Evolutionary conservation across 306 rosid genomes (phyloP).

Genomic region (Trifolium fragiferum): DNA sequence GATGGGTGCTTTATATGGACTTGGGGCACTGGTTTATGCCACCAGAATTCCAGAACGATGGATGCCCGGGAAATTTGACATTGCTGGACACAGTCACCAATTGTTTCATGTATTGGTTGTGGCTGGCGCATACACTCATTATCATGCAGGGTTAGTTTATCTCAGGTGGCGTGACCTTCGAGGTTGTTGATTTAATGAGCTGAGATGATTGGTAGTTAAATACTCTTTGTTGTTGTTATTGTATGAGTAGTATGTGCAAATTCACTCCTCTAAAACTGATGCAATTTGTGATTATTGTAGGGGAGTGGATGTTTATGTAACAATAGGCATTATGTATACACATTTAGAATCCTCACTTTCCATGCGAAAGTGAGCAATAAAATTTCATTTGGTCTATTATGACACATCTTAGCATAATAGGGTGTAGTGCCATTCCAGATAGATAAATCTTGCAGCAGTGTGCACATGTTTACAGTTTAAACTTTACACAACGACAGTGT

Average conservation of each 20-base stretch:
- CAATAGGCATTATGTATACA: slow-evolving; percentile 16
- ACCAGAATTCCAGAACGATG: slow-evolving; percentile 93
- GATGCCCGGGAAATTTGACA: slow-evolving; percentile 97
- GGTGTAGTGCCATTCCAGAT: not conserved
- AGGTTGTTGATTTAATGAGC: slow-evolving; percentile 65
- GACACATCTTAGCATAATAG: not conserved
- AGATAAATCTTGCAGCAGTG: not conserved
- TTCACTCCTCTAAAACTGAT: slow-evolving; percentile 29
- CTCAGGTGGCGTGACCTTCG: slow-evolving; percentile 90
- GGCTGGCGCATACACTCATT: slow-evolving; percentile 93
- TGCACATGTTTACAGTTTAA: not conserved
- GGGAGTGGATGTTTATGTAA: slow-evolving; percentile 34
- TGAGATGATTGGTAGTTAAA: slow-evolving; percentile 15
- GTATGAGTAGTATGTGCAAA: not conserved
- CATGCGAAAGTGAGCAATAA: slow-evolving; percentile 17
- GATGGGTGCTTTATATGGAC: slow-evolving; percentile 82
- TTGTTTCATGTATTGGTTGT: slow-evolving; percentile 83
- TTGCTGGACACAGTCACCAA: slow-evolving; percentile 99
- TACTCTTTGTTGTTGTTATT: slow-evolving; percentile 32
- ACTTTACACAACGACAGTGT: not conserved
- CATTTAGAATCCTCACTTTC: slow-evolving; percentile 23
- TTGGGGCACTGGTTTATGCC: slow-evolving; percentile 91
- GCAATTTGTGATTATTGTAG: slow-evolving; percentile 33
- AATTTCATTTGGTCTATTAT: slow-evolving; percentile 13
- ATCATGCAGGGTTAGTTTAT: slow-evolving; percentile 89